Conservation (phyloP, 768 basidiomycete species). For the Calocera cornea region DNA sequence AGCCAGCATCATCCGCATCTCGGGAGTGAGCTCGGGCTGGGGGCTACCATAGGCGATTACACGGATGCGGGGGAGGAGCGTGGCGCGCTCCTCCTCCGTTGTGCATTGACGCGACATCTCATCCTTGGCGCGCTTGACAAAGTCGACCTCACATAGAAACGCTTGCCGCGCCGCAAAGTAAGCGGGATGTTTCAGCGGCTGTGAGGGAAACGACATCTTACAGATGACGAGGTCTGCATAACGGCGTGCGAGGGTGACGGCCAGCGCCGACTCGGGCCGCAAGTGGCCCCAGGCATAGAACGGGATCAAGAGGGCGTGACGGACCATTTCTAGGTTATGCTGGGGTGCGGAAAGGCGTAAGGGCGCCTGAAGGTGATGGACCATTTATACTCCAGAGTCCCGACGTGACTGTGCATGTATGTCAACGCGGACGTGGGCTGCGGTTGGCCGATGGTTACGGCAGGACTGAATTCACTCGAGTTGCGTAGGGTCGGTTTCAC, state of each 20-base stretch:
- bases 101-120: neutral
- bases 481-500: too few species aligned
- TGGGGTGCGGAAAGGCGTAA: neutral
- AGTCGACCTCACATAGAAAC: slow-evolving; percentile 1
- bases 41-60: neutral
- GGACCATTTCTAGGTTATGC: neutral
- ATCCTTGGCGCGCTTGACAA: neutral
- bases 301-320: neutral
- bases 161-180: neutral
- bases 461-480: too few species aligned
- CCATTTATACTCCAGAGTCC: neutral
- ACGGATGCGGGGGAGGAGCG: neutral
- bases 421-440: too few species aligned
- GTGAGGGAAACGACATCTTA: neutral
- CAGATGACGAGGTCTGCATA: neutral
- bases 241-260: neutral
- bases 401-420: neutral
- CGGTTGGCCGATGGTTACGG: too few species aligned
- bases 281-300: neutral
- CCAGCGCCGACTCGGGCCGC: neutral
- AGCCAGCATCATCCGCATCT: neutral
- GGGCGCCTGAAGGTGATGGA: neutral
- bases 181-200: neutral
- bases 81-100: neutral
- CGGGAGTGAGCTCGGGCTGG: neutral